Evolutionary conservation across 2,329 filamentous ascomycete genomes (phyloP).

Genomic region (Fonsecaea erecta): DNA sequence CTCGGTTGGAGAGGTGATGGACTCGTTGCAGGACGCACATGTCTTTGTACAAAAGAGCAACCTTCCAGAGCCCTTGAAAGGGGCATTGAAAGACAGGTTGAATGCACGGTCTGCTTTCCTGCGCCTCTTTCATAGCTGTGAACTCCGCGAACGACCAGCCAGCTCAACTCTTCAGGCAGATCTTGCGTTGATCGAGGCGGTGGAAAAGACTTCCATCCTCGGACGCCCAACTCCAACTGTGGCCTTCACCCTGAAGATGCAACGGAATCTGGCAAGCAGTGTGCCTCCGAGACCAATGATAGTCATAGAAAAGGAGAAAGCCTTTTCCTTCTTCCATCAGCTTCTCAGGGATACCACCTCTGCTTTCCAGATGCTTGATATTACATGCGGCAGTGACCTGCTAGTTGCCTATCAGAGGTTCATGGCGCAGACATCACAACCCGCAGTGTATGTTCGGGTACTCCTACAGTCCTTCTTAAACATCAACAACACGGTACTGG

Average conservation of each 20-base stretch:
- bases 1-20: conserved; percentile 60
- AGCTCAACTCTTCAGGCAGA: neutral
- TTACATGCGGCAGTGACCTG: conserved; percentile 32
- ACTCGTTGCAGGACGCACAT: conserved; percentile 61
- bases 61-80: conserved; percentile 46
- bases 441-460: conserved; percentile 80
- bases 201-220: conserved; percentile 65
- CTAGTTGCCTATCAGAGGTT: conserved; percentile 73
- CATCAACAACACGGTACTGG: conserved; percentile 70
- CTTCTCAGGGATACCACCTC: conserved; percentile 75
- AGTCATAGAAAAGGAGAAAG: conserved; percentile 69
- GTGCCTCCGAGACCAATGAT: conserved; percentile 92
- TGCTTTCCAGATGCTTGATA: conserved; percentile 65
- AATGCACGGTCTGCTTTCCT: conserved; percentile 57
- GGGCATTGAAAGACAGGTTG: conserved; percentile 69
- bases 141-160: conserved; percentile 1
- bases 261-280: conserved; percentile 88
- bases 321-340: conserved; percentile 69
- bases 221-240: conserved; percentile 67
- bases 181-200: conserved; percentile 51
- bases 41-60: conserved; percentile 51
- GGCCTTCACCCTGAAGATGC: conserved; percentile 89
- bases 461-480: conserved; percentile 78
- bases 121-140: conserved; percentile 42
- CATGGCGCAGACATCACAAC: conserved; percentile 78